phyloP scores from a whole-genome alignment of 192 early-diverging fungal species.

The Podila verticillata region DNA sequence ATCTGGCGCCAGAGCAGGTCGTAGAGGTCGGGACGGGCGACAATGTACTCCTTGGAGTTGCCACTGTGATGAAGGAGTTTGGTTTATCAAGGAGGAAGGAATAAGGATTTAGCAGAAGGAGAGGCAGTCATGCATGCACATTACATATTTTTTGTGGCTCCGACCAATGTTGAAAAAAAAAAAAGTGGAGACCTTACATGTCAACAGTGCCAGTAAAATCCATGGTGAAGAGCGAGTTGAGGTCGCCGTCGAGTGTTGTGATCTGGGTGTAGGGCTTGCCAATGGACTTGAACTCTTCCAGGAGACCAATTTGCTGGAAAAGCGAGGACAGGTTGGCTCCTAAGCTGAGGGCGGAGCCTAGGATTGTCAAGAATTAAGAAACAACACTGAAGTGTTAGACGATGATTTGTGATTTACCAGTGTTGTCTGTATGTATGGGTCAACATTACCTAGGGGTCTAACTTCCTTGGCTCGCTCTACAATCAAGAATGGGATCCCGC shows the following conservation, averaged over 20 bases:
- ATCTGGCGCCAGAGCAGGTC: not conserved
- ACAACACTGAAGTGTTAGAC: too few relatives aligned
- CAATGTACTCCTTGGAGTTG: conserved; percentile 1
- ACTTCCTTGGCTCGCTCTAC: not conserved
- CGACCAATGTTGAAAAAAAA: too few relatives aligned
- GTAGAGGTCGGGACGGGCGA: not conserved
- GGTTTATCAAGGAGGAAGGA: not conserved
- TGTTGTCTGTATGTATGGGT: too few relatives aligned
- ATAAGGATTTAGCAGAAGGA: too few relatives aligned
- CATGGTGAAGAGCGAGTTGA: not conserved
- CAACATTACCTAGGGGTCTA: not conserved
- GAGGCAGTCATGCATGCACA: too few relatives aligned
- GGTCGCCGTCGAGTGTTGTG: not conserved
- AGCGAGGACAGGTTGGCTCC: not conserved
- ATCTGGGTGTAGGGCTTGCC: not conserved
- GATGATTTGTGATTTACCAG: too few relatives aligned
- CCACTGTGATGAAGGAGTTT: not conserved
- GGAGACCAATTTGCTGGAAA: not conserved
- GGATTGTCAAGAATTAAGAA: not conserved
- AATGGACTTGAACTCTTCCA: not conserved
- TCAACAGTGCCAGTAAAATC: not conserved
- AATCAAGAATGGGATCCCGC: not conserved
- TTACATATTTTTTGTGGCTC: too few relatives aligned
- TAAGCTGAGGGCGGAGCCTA: not conserved
- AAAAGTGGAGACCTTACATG: not conserved